Percentiles rank a stretch among this genome's conserved stretches.
These are phyloP conservation scores for Rutstroemia sydowiana DNA, from an alignment of 2,329 filamentous ascomycete genomes.

Conservation along the genomic window DNA sequence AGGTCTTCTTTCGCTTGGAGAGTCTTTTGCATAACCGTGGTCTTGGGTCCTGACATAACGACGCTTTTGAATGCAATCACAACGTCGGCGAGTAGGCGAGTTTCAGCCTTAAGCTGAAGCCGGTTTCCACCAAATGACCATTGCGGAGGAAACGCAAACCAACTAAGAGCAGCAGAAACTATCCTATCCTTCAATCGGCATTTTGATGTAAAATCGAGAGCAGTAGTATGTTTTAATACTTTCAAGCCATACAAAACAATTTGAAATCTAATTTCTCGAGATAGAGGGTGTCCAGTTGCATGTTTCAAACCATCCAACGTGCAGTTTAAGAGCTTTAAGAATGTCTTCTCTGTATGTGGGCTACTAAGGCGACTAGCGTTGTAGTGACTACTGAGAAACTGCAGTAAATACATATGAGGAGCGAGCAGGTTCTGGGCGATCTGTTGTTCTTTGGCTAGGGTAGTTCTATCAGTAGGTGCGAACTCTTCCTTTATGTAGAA, in stretches of 20 bases:
- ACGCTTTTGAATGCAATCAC: constrained; percentile 58
- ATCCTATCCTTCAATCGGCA: constrained; percentile 87
- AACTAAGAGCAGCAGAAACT: constrained; percentile 75
- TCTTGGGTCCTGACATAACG: constrained; percentile 45
- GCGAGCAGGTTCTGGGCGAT: constrained; percentile 74
- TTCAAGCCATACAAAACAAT: constrained; percentile 75
- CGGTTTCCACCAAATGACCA: constrained; percentile 97
- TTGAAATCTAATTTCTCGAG: constrained; percentile 86
- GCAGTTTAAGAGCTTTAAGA: constrained; percentile 70
- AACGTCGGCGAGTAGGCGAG: constrained; percentile 73
- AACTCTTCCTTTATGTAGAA: constrained; percentile 91
- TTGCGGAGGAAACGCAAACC: constrained; percentile 76
- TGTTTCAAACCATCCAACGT: constrained; percentile 69
- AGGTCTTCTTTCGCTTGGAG: constrained; percentile 76
- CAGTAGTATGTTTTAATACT: constrained; percentile 66
- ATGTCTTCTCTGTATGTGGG: constrained; percentile 71
- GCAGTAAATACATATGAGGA: constrained; percentile 77
- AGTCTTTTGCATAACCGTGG: constrained; percentile 44
- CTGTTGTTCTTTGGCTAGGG: constrained; percentile 68
- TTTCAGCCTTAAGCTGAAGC: constrained; percentile 88
- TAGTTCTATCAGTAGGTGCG: constrained; percentile 76
- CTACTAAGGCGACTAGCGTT: constrained; percentile 85
- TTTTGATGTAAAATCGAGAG: constrained; percentile 54
- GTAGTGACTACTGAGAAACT: constrained; percentile 91
- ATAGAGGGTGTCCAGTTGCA: constrained; percentile 73